phyloP scores from a whole-genome alignment of 2,329 filamentous ascomycete genomes.

The Pseudocercospora eumusae region DNA sequence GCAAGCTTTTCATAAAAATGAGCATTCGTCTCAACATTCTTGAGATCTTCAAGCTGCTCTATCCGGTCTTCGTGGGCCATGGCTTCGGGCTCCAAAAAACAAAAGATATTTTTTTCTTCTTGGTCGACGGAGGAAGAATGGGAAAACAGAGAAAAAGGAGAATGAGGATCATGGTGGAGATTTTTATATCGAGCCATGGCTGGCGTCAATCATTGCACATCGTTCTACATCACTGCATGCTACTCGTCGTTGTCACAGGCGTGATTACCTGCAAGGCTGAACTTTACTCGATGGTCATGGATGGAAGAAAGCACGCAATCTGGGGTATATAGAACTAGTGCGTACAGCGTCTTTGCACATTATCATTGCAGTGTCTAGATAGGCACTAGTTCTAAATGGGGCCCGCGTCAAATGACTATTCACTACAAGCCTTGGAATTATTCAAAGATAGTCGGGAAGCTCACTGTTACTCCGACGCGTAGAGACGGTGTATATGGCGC shows the following conservation, averaged over 20 bases:
- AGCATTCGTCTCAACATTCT: slow-evolving; percentile 33
- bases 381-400: too few species aligned
- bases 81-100: too few species aligned
- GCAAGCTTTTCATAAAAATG: slow-evolving; percentile 36
- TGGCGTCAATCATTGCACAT: slow-evolving; percentile 1
- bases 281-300: slow-evolving; percentile 22
- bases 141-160: neutral
- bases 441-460: too few species aligned
- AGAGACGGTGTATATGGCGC: neutral
- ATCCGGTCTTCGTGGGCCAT: slow-evolving; percentile 33
- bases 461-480: too few species aligned
- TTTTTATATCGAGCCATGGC: neutral
- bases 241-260: slow-evolving; percentile 12
- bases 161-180: neutral
- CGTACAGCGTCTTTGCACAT: too few species aligned
- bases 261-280: slow-evolving; percentile 11
- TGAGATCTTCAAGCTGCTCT: slow-evolving; percentile 35
- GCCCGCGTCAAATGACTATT: too few species aligned
- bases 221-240: neutral
- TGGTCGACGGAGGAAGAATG: too few species aligned
- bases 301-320: slow-evolving; percentile 23
- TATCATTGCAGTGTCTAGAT: too few species aligned
- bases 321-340: slow-evolving; percentile 21
- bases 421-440: too few species aligned
- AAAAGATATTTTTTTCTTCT: too few species aligned